Conservation (phyloP, 1,284 basidiomycete genomes). For the Ceratobasidium sp. region DNA sequence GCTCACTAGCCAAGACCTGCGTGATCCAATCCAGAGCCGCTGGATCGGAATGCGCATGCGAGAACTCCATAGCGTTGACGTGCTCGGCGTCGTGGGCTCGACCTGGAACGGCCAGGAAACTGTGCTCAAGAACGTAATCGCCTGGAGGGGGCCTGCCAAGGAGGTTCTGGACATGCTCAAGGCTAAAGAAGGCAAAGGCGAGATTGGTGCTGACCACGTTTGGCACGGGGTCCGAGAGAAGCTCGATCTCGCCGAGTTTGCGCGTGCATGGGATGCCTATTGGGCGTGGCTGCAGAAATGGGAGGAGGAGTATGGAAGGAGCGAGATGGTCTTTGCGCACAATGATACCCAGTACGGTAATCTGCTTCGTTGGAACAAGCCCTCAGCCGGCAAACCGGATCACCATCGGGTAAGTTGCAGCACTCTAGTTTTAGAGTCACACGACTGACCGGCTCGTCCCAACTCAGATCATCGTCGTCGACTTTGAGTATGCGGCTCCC, state of each 20-base stretch:
- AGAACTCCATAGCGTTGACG: constrained; percentile 89
- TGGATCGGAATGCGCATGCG: constrained; percentile 92
- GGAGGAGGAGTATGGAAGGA: constrained; percentile 62
- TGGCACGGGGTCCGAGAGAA: constrained; percentile 51
- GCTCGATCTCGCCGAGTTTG: constrained; percentile 71
- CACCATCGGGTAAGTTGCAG: constrained; percentile 50
- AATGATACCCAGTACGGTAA: constrained; percentile 97
- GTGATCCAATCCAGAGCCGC: constrained; percentile 73
- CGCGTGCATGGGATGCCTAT: constrained; percentile 69
- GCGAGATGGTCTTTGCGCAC: constrained; percentile 78
- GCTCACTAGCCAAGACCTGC: constrained; percentile 76
- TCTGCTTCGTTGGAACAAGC: constrained; percentile 72
- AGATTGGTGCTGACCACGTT: constrained; percentile 37
- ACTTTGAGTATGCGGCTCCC: constrained; percentile 92
- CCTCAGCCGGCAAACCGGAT: constrained; percentile 55
- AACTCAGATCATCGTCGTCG: constrained; percentile 85
- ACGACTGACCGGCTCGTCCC: constrained; percentile 11
- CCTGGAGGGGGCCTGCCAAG: constrained; percentile 70
- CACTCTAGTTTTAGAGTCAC: constrained; percentile 27
- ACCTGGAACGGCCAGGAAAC: constrained; percentile 60
- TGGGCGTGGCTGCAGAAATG: constrained; percentile 70
- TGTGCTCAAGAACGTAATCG: constrained; percentile 65
- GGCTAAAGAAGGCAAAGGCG: constrained; percentile 16
- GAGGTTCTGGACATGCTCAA: constrained; percentile 54
- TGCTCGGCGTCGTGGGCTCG: constrained; percentile 66